Base-by-base conservation (phyloP, 495 filamentous ascomycete genomes). In the Astrothelium subdiscretum region DNA sequence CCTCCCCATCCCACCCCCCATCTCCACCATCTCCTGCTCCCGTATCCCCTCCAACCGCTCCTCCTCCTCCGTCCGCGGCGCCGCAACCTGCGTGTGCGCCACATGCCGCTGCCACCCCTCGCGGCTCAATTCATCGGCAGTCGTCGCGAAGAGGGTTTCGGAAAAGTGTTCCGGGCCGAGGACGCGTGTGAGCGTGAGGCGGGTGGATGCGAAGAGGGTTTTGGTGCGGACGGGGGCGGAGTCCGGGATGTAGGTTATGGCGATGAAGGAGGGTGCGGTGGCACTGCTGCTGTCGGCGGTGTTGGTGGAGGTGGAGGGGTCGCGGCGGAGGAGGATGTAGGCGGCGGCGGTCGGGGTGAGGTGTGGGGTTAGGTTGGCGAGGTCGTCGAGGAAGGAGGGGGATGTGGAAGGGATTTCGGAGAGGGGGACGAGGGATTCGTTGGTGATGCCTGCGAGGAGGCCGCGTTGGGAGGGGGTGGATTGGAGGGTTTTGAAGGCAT, bases 181-280 rank as follows among this genome's bases (percentile, higher is more conserved):
- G 75, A 96, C 92, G 44, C 92, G 81, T 43, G 86, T 78, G 12
- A 98, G 79, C 0, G 91, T 92, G 60, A 92, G 78, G 42, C 91
- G 83, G 20, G 94, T 96, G 43, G 88, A 84, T 35, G 94, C 92
- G 74, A 97, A 96, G 58, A 98, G 83, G 80, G 91, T 97, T 81
- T 98, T 98, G 67, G 92, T 87, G 43, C 94, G 87, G 42, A 98
- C 94, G 20, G 88, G 88, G 4, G 94, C 92, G 60, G 87, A 75
- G 70, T 91, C 89, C 2, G 94, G 94, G 51, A 98, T 89, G 71
- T 96, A 97, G 32, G 94, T 92, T 51, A 97, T 76, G 52, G 88
- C 88, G 59, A 91, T 74, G 64, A 94, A 85, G 48, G 48, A 54
- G 3, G 42, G 42, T 10, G 42, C 15, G 35, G 35, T 40, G 20